These are phyloP conservation scores for Ganoderma meredithae DNA, from an alignment of 1,284 basidiomycete species.

Conservation along the genomic window DNA sequence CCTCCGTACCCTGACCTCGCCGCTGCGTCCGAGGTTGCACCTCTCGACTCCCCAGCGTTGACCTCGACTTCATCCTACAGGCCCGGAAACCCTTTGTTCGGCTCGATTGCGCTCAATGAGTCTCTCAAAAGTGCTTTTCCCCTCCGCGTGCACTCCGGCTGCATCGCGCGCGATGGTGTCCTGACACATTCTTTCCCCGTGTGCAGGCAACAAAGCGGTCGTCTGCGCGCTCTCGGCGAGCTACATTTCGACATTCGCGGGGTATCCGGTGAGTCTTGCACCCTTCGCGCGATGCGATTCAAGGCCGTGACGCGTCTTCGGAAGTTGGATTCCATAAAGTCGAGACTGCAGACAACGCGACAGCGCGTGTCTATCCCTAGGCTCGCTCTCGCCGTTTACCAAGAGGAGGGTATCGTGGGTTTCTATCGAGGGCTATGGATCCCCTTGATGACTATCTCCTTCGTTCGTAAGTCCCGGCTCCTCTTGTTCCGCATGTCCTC, in stretches of 20 bases:
- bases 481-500: slow-evolving; percentile 1
- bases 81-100: slow-evolving; percentile 66
- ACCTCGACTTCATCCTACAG: slow-evolving; percentile 43
- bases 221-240: slow-evolving; percentile 84
- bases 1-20: slow-evolving; percentile 16
- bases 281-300: neutral
- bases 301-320: slow-evolving; percentile 1
- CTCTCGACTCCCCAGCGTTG: slow-evolving; percentile 14
- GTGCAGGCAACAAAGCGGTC: slow-evolving; percentile 78
- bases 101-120: slow-evolving; percentile 68
- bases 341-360: slow-evolving; percentile 87
- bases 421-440: slow-evolving; percentile 94
- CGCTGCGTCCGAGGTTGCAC: neutral
- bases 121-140: slow-evolving; percentile 63
- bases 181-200: slow-evolving; percentile 7
- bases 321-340: slow-evolving; percentile 90
- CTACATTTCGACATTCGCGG: slow-evolving; percentile 83
- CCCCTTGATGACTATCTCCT: slow-evolving; percentile 95
- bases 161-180: slow-evolving; percentile 13
- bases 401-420: slow-evolving; percentile 91
- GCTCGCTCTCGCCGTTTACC: slow-evolving; percentile 79
- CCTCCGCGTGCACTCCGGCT: slow-evolving; percentile 4
- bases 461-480: slow-evolving; percentile 77
- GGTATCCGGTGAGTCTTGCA: slow-evolving; percentile 70
- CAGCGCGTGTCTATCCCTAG: slow-evolving; percentile 76